These are phyloP conservation scores for Wakefieldia striispora DNA, from an alignment of 768 basidiomycete species.

Conservation along the genomic window DNA sequence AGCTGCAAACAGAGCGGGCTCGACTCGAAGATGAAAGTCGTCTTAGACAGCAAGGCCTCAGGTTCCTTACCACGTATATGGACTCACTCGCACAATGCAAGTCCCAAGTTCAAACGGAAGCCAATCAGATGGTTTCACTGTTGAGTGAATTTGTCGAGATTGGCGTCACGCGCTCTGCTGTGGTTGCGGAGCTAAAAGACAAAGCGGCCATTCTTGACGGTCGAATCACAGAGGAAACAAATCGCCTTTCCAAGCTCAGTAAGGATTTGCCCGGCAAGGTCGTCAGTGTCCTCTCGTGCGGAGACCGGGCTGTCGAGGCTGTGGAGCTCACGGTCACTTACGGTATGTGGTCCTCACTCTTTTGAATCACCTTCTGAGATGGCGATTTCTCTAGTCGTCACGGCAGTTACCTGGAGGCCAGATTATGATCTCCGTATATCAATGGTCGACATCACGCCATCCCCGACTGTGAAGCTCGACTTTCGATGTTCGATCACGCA, in stretches of 20 bases:
- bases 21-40: slow-evolving; percentile 18
- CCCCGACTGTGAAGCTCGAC: slow-evolving; percentile 18
- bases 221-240: slow-evolving; percentile 13
- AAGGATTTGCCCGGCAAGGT: neutral
- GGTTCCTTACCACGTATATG: slow-evolving; percentile 27
- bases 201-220: slow-evolving; percentile 9
- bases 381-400: slow-evolving; percentile 9
- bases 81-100: slow-evolving; percentile 27
- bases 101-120: slow-evolving; percentile 1
- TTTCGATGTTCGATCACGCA: slow-evolving; percentile 31
- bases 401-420: slow-evolving; percentile 17
- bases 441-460: slow-evolving; percentile 11
- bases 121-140: slow-evolving; percentile 17
- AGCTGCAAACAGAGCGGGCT: slow-evolving; percentile 8
- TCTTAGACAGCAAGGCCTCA: slow-evolving; percentile 18
- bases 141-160: slow-evolving; percentile 25
- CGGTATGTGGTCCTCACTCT: slow-evolving; percentile 1
- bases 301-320: slow-evolving; percentile 1
- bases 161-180: slow-evolving; percentile 14
- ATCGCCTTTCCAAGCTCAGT: slow-evolving; percentile 1
- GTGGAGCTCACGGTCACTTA: slow-evolving; percentile 20
- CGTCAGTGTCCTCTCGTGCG: slow-evolving; percentile 10
- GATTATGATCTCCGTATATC: slow-evolving; percentile 17
- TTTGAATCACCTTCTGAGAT: neutral
- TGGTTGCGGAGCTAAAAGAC: slow-evolving; percentile 14